Conservation (phyloP, 2,329 filamentous ascomycete species). For the Cladosporium sp. region DNA sequence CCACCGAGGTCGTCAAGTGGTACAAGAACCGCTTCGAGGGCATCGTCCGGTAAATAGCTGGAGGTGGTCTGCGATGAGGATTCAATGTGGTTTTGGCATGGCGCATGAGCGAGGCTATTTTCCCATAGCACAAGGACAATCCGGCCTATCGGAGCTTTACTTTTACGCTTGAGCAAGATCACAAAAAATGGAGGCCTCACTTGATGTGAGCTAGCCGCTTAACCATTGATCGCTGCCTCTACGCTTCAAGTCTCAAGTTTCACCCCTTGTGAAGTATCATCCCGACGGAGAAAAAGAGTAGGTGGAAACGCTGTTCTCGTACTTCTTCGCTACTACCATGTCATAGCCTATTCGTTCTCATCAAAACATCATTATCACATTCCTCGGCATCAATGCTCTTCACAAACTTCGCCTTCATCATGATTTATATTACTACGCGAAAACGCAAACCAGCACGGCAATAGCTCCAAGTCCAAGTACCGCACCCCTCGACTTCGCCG, state of each 20-base stretch:
- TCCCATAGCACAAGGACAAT: constrained; percentile 26
- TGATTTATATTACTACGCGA: constrained; percentile 1
- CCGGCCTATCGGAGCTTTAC: constrained; percentile 35
- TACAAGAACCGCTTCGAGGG: constrained; percentile 95
- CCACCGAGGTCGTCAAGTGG: constrained; percentile 96
- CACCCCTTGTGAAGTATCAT: constrained; percentile 2
- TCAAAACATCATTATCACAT: background rate
- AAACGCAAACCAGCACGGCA: constrained; percentile 10
- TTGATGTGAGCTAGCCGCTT: constrained; percentile 28
- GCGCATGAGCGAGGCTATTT: constrained; percentile 17
- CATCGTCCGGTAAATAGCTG: constrained; percentile 83
- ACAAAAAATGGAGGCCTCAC: constrained; percentile 33
- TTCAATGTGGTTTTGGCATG: constrained; percentile 22
- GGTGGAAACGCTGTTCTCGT: constrained; percentile 3
- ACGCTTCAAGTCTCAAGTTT: constrained; percentile 17
- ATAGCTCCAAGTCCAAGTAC: constrained; percentile 2
- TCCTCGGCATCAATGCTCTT: background rate
- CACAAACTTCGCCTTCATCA: background rate
- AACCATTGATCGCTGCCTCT: constrained; percentile 35
- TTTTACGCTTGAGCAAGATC: constrained; percentile 33
- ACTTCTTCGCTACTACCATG: constrained; percentile 3
- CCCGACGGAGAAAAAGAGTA: constrained; percentile 4
- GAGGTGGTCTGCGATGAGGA: constrained; percentile 21
- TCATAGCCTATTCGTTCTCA: background rate
- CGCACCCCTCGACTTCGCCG: background rate